Evolutionary conservation across 768 basidiomycete species (phyloP).

Genomic region (Xerocomellus chrysenteron): DNA sequence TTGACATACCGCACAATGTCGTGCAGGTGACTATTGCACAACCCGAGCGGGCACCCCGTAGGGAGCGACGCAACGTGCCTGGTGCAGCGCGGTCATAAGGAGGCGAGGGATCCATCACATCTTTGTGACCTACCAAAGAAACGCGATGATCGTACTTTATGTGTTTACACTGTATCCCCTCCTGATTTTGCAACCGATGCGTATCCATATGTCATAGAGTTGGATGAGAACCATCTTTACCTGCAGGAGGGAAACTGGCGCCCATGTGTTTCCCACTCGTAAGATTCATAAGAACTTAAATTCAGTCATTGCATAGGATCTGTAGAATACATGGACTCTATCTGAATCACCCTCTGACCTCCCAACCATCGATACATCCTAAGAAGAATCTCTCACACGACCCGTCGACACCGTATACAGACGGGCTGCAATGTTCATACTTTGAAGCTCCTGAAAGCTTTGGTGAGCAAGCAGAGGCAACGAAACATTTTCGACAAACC

Average conservation of each 20-base stretch:
- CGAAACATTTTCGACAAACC: conserved; percentile 42
- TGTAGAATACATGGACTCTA: conserved; percentile 37
- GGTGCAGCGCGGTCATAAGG: conserved; percentile 61
- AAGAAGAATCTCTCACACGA: conserved; percentile 64
- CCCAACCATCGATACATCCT: neutral
- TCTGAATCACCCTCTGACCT: neutral
- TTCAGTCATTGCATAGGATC: conserved; percentile 6
- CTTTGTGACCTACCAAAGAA: neutral
- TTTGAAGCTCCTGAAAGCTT: conserved; percentile 74
- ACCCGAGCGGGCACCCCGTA: conserved; percentile 69
- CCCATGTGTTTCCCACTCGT: too few relatives aligned
- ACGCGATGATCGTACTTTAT: conserved; percentile 25
- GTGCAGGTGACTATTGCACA: conserved; percentile 60
- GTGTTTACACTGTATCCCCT: neutral
- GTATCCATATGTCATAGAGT: neutral
- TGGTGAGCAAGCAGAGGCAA: neutral
- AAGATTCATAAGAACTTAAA: conserved; percentile 14
- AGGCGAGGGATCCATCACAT: neutral
- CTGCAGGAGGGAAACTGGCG: too few relatives aligned
- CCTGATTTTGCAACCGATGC: neutral
- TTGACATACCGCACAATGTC: conserved; percentile 84
- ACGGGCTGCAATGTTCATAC: conserved; percentile 92
- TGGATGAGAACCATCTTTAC: too few relatives aligned
- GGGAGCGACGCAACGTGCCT: conserved; percentile 78
- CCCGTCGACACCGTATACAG: conserved; percentile 86